phyloP scores from a whole-genome alignment of 768 basidiomycete species.

The Leucocoprinus leucothites region DNA sequence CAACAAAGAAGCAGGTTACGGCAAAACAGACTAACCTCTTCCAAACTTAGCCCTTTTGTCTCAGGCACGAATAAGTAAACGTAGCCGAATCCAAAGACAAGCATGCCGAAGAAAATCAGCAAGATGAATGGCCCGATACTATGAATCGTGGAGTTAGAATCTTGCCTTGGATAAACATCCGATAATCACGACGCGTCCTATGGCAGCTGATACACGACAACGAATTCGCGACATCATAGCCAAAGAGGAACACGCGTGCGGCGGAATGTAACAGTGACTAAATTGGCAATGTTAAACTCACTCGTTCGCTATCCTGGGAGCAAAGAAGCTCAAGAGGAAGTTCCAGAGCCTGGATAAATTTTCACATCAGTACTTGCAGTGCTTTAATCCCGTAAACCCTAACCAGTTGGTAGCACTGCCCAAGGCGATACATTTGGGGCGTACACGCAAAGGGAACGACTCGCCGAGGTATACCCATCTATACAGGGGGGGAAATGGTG shows the following conservation, averaged over 20 bases:
- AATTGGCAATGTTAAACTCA: conserved; percentile 21
- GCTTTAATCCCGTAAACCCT: not conserved
- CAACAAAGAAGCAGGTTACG: not conserved
- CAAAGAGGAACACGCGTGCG: not conserved
- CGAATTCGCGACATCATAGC: not conserved
- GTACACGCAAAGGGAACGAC: conserved; percentile 78
- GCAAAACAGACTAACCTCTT: conserved; percentile 46
- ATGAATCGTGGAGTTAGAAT: not conserved
- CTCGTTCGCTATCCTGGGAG: conserved; percentile 61
- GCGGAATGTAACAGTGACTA: not conserved
- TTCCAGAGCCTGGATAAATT: conserved; percentile 62
- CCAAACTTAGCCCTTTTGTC: conserved; percentile 73
- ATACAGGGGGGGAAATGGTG: not conserved
- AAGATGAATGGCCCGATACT: conserved; percentile 75
- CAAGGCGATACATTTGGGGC: conserved; percentile 76
- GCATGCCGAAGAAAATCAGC: conserved; percentile 74
- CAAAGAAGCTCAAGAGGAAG: conserved; percentile 70
- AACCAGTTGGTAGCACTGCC: conserved; percentile 52
- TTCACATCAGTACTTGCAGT: not conserved
- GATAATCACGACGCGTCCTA: not conserved
- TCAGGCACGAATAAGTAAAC: conserved; percentile 79
- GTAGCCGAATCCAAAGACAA: conserved; percentile 65
- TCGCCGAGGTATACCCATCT: conserved; percentile 74
- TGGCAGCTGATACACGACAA: not conserved
- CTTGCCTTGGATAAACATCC: not conserved